Conservation (phyloP, 345 rosid species). For the Orychophragmus violaceus region DNA sequence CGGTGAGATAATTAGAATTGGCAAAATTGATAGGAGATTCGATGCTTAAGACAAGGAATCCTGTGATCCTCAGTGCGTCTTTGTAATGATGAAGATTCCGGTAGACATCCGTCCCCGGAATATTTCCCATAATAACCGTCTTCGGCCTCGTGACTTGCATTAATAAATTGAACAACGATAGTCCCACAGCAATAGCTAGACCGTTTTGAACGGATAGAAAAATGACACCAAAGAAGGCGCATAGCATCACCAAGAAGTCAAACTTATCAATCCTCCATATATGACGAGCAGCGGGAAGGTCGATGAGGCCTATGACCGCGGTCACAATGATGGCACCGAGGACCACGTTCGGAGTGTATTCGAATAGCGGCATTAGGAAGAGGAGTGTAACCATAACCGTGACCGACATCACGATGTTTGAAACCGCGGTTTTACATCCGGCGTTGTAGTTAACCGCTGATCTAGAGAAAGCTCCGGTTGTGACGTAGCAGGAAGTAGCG, state of each 20-base stretch:
- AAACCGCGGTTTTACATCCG: conserved; percentile 88
- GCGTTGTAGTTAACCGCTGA: conserved; percentile 96
- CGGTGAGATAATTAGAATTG: conserved; percentile 75
- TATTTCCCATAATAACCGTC: conserved; percentile 66
- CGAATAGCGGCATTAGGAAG: conserved; percentile 89
- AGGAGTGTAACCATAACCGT: conserved; percentile 93
- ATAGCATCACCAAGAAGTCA: conserved; percentile 73
- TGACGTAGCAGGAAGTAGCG: conserved; percentile 87
- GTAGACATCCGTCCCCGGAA: conserved; percentile 69
- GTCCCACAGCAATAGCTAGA: conserved; percentile 84
- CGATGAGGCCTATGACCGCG: conserved; percentile 91
- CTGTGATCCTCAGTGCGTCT: conserved; percentile 64
- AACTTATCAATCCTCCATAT: conserved; percentile 90
- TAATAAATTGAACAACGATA: conserved; percentile 78
- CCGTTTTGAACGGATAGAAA: conserved; percentile 82
- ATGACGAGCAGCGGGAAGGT: conserved; percentile 65
- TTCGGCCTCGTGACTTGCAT: conserved; percentile 84
- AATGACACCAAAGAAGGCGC: conserved; percentile 78
- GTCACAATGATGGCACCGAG: conserved; percentile 87
- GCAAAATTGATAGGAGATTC: conserved; percentile 89
- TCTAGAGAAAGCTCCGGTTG: conserved; percentile 85
- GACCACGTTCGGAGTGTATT: conserved; percentile 88
- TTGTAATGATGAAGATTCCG: conserved; percentile 67
- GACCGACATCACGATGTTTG: conserved; percentile 84
- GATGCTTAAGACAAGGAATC: conserved; percentile 67